Percentiles rank a stretch among this genome's conserved stretches.
Conservation (phyloP, 805 yeast genomes). For the Spathaspora boniae region DNA sequence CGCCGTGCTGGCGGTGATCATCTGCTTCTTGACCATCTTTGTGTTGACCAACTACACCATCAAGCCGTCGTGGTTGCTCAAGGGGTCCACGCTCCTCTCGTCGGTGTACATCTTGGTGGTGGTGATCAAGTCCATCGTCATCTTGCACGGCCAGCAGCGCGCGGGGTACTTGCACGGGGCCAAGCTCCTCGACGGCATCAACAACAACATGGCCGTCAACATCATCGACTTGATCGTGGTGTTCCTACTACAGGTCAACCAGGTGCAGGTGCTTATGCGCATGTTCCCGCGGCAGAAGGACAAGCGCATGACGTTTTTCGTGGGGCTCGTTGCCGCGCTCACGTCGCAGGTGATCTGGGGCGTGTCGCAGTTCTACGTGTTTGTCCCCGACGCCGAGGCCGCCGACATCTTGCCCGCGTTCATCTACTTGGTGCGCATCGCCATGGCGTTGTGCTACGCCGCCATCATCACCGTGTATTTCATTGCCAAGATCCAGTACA, state of each 20-base stretch:
- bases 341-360: slow-evolving; percentile 69
- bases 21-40: slow-evolving; percentile 59
- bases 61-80: slow-evolving; percentile 53
- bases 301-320: slow-evolving; percentile 55
- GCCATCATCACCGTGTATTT: slow-evolving; percentile 57
- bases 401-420: slow-evolving; percentile 68
- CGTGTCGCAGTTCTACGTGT: slow-evolving; percentile 49
- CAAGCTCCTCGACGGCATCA: slow-evolving; percentile 41
- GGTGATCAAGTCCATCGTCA: slow-evolving; percentile 44
- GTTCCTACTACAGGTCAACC: slow-evolving; percentile 58
- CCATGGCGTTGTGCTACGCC: slow-evolving; percentile 66
- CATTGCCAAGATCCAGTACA: slow-evolving; percentile 47
- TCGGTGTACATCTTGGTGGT: slow-evolving; percentile 53
- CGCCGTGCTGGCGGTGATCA: slow-evolving; percentile 61
- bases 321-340: slow-evolving; percentile 53
- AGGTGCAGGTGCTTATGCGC: slow-evolving; percentile 68
- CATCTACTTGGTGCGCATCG: slow-evolving; percentile 68
- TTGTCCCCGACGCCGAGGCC: slow-evolving; percentile 37
- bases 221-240: slow-evolving; percentile 58
- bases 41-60: slow-evolving; percentile 64
- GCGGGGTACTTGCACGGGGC: slow-evolving; percentile 43
- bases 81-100: slow-evolving; percentile 48
- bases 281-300: slow-evolving; percentile 66
- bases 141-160: slow-evolving; percentile 46
- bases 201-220: slow-evolving; percentile 44